Evolutionary conservation across 2,329 filamentous ascomycete species (phyloP).

Genomic region (Trichoderma sp.): DNA sequence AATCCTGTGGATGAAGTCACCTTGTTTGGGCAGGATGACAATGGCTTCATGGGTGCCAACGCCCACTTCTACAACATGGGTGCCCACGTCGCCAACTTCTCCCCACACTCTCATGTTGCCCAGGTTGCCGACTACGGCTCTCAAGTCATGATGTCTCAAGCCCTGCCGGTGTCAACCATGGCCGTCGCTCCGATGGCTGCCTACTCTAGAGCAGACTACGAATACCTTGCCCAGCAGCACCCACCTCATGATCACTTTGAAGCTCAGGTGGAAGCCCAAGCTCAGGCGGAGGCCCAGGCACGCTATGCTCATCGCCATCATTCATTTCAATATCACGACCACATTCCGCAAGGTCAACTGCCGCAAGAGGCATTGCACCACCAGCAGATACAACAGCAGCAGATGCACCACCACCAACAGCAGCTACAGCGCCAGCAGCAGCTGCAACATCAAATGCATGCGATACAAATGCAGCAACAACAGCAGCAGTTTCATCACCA

Average conservation of each 20-base stretch:
- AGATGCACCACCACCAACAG: neutral
- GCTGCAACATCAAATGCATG: neutral
- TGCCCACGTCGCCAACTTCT: neutral
- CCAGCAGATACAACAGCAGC: neutral
- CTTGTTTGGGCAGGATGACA: neutral
- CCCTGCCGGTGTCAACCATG: neutral
- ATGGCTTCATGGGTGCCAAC: neutral
- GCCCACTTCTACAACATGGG: neutral
- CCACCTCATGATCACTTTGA: neutral
- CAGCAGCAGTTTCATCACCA: neutral
- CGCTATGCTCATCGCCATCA: neutral
- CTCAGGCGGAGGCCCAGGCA: neutral
- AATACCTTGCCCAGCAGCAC: neutral
- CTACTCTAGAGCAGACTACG: neutral
- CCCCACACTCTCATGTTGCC: neutral
- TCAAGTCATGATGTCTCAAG: neutral
- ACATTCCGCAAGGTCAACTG: neutral
- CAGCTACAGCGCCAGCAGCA: neutral
- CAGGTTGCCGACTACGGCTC: neutral
- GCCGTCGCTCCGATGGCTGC: neutral
- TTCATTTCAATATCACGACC: neutral
- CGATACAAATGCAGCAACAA: neutral
- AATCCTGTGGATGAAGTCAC: slow-evolving; percentile 61
- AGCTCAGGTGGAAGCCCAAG: neutral
- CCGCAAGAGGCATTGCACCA: neutral